phyloP scores from a whole-genome alignment of 345 rosid species.

The Hypericum androsaemum region DNA sequence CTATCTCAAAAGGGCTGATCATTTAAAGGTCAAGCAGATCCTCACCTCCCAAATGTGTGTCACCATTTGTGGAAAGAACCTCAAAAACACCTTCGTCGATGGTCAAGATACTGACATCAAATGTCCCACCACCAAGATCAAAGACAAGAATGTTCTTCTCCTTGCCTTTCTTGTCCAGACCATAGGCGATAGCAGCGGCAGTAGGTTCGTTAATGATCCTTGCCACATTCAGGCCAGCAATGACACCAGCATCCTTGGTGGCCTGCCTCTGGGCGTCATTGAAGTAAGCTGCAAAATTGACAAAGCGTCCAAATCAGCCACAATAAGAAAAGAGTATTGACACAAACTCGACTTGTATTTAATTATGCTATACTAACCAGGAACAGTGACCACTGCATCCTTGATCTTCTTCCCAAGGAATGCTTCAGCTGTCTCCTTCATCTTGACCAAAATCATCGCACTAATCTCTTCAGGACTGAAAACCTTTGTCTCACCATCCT shows the following conservation, averaged over 20 bases:
- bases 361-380: conserved; percentile 7
- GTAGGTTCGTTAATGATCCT: conserved; percentile 24
- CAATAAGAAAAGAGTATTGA: not conserved
- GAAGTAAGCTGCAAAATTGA: conserved; percentile 14
- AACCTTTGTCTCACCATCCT: conserved; percentile 19
- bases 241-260: conserved; percentile 19
- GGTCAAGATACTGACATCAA: conserved; percentile 22
- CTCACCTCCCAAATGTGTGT: conserved; percentile 22
- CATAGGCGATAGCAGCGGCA: conserved; percentile 23
- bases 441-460: conserved; percentile 19
- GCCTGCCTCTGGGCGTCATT: conserved; percentile 25
- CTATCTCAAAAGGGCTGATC: not conserved
- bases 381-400: conserved; percentile 26
- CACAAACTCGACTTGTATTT: not conserved
- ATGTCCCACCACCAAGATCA: conserved; percentile 17
- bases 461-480: conserved; percentile 27
- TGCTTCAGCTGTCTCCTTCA: conserved; percentile 27
- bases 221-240: conserved; percentile 17
- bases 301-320: not conserved
- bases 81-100: conserved; percentile 21
- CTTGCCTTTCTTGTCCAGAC: conserved; percentile 19
- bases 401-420: conserved; percentile 29
- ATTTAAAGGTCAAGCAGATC: not conserved
- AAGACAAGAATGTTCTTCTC: conserved; percentile 24
- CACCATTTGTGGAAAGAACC: conserved; percentile 21